phyloP scores from a whole-genome alignment of 345 rosid genomes.

The Eucalyptus regnans region DNA sequence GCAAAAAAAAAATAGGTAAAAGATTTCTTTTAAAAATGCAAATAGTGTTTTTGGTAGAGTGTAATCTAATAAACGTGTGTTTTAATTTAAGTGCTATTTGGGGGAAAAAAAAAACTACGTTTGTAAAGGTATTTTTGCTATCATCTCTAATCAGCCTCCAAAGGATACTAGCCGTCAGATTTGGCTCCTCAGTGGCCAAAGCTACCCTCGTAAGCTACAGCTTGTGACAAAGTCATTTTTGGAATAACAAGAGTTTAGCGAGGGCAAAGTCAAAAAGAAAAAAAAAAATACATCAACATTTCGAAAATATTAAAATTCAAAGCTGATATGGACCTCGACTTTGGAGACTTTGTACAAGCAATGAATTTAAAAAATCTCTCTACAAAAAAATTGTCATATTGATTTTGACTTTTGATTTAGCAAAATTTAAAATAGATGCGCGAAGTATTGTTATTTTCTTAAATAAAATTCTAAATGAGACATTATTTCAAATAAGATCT shows the following conservation, averaged over 20 bases:
- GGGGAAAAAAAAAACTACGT: not conserved
- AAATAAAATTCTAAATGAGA: rapidly evolving
- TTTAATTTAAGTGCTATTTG: not conserved
- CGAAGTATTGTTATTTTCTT: rapidly evolving
- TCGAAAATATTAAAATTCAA: rapidly evolving
- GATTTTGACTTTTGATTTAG: not conserved
- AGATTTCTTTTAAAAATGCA: not conserved
- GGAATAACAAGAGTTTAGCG: rapidly evolving
- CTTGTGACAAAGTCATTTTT: no score
- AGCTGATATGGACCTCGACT: not conserved
- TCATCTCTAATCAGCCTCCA: not conserved
- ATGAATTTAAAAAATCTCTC: rapidly evolving
- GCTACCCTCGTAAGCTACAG: rapidly evolving
- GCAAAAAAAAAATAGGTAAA: not conserved
- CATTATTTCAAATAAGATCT: no score
- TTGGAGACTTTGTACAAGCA: not conserved
- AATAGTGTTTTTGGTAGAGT: not conserved
- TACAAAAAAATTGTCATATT: not conserved
- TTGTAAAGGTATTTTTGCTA: not conserved
- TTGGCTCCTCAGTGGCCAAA: rapidly evolving
- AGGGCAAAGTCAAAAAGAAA: not conserved
- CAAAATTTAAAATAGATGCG: rapidly evolving
- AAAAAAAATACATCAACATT: no score
- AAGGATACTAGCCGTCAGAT: rapidly evolving
- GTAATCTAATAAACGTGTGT: not conserved